Conservation (phyloP, 805 yeast genomes). For the Zygosaccharomyces gambellarensis region DNA sequence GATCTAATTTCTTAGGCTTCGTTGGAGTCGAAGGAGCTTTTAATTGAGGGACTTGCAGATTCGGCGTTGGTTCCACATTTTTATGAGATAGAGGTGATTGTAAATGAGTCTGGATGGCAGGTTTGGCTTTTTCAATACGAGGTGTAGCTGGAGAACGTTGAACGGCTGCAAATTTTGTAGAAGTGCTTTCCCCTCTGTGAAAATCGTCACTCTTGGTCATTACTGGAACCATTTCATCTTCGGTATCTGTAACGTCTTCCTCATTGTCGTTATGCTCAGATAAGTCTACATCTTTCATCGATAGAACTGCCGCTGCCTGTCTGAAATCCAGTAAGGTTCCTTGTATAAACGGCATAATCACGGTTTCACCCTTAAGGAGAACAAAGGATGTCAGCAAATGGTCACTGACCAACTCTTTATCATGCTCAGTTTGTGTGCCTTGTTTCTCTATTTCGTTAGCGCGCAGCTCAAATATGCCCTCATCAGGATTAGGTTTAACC, state of each 20-base stretch:
- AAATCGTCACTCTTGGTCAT: slow-evolving; percentile 21
- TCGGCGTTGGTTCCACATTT: slow-evolving; percentile 1
- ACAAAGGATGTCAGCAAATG: slow-evolving; percentile 29
- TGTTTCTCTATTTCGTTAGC: slow-evolving; percentile 7
- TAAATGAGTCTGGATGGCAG: background rate
- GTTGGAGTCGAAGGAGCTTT: slow-evolving; percentile 8
- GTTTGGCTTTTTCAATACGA: background rate
- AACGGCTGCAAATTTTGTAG: slow-evolving; percentile 14
- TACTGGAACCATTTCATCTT: slow-evolving; percentile 34
- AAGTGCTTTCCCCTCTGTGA: slow-evolving; percentile 15
- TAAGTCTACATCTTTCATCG: slow-evolving; percentile 39
- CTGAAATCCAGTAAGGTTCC: slow-evolving; percentile 64
- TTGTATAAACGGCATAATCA: slow-evolving; percentile 57
- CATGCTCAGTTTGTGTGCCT: background rate
- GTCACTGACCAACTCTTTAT: slow-evolving; percentile 19
- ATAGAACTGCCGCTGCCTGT: slow-evolving; percentile 48
- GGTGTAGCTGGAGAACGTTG: slow-evolving; percentile 19
- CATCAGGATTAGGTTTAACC: slow-evolving; percentile 16
- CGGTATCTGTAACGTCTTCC: slow-evolving; percentile 38
- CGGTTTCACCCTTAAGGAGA: slow-evolving; percentile 56
- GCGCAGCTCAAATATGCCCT: slow-evolving; percentile 25
- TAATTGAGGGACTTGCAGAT: background rate
- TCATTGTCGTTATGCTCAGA: slow-evolving; percentile 45
- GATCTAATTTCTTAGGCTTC: slow-evolving; percentile 3
- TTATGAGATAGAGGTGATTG: slow-evolving; percentile 1